These are phyloP conservation scores for Avena eriantha DNA, from an alignment of 176 grass and related monocot species.

Conservation along the genomic window DNA sequence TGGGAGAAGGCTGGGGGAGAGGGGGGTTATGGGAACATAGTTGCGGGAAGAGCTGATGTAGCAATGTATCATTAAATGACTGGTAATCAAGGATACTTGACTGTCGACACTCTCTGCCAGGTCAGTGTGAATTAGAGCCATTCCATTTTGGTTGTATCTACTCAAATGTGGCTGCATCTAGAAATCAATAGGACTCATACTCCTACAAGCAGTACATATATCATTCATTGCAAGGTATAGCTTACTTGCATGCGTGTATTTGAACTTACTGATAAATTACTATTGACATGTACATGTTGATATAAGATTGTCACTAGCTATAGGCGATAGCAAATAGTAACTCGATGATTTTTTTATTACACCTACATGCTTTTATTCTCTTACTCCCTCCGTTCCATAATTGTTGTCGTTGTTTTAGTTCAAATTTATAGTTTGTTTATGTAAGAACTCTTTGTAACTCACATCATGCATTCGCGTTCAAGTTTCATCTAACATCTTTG, in stretches of 20 bases:
- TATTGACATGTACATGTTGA: neutral
- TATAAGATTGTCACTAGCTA: neutral
- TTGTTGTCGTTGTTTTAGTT: no score
- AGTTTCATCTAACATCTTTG: slow-evolving; percentile 9
- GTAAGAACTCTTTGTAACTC: neutral
- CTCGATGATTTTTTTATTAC: neutral
- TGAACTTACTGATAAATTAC: slow-evolving; percentile 3
- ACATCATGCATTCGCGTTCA: slow-evolving; percentile 8
- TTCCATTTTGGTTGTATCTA: neutral
- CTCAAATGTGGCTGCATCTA: neutral
- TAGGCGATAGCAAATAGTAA: neutral
- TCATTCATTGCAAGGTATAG: neutral
- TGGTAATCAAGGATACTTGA: slow-evolving; percentile 11
- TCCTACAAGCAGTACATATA: neutral
- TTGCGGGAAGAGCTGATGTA: neutral
- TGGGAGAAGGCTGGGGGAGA: neutral
- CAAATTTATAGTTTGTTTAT: neutral
- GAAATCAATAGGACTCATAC: neutral
- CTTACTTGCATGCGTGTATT: neutral
- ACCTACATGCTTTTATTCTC: slow-evolving; percentile 2
- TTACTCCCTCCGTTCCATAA: neutral
- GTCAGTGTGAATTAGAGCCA: neutral
- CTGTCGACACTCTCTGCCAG: neutral
- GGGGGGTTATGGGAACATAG: no score
- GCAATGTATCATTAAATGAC: neutral